Base-by-base conservation (phyloP, 2,329 filamentous ascomycete genomes). In the Calonectria honghensis region DNA sequence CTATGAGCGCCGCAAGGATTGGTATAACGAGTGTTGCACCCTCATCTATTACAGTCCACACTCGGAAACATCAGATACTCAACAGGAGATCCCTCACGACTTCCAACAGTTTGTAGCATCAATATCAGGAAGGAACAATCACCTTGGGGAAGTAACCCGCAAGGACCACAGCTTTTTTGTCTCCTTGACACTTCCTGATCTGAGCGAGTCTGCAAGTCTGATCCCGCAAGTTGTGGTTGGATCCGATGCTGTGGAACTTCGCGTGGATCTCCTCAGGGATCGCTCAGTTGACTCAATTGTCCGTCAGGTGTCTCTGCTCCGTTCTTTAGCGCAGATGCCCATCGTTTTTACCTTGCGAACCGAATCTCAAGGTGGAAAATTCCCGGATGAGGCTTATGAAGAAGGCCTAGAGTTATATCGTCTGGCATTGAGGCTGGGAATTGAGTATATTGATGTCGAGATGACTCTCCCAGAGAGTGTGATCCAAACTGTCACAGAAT, bases 331-430 rank as follows among this genome's bases (percentile, higher is more conserved):
- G 3, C 90, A 92, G 35, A 88, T 96, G 61, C 97, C 97, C 1
- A 90, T 99, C 54, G 95, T 99, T 77, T 99, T 98, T 87, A 99
- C 97, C 0, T 89, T 99, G 41, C 92, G 97, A 51, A 98, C 96
- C 6, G 89, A 91, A 78, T 92, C 93, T 29, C 97, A 99, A 86
- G 96, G 96, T 5, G 97, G 97, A 27, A 92, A 91, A 68, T 98
- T 98, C 85, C 94, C 95, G 0, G 95, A 98, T 81, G 87, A 92
- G 73, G 93, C 93, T 32, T 88, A 91, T 67, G 90, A 93, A n/a
- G 90, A 93, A 74, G 93, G 95, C 11, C 88, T 94, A 54, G 89
- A 90, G 35, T 90, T 99, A 13, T 98, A 98, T 85, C 89, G 89
- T 57, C 89, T 94, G 48, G 97, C 95, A 7, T 88, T 98, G 72